phyloP scores from a whole-genome alignment of 176 grass and related monocot species.

The Musa acuminata region DNA sequence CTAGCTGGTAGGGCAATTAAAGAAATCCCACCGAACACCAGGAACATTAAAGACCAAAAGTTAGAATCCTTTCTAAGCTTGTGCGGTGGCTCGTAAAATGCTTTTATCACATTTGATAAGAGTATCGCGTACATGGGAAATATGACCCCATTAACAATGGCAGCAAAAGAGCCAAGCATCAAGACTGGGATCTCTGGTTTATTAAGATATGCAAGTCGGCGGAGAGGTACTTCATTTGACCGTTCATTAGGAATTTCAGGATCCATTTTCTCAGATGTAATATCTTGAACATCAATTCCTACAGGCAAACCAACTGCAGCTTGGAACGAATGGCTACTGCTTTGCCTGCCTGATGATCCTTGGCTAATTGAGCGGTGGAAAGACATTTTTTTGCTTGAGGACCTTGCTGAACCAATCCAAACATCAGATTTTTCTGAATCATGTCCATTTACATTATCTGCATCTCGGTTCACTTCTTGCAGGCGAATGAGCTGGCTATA shows the following conservation, averaged over 20 bases:
- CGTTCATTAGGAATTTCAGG: constrained; percentile 17
- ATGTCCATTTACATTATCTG: constrained; percentile 3
- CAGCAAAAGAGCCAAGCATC: constrained; percentile 61
- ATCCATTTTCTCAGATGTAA: constrained; percentile 29
- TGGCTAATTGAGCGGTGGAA: constrained; percentile 42
- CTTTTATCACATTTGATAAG: constrained; percentile 71
- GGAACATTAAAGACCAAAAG: constrained; percentile 89
- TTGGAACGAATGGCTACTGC: constrained; percentile 65
- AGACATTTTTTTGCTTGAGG: constrained; percentile 48
- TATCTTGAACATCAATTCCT: constrained; percentile 47
- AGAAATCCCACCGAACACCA: constrained; percentile 64
- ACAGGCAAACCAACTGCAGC: constrained; percentile 50
- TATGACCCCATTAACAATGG: constrained; percentile 60
- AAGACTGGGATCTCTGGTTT: constrained; percentile 71
- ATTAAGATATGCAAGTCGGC: constrained; percentile 72
- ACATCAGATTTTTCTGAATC: constrained; percentile 33
- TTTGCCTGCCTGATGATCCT: constrained; percentile 52
- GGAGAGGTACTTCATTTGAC: constrained; percentile 54
- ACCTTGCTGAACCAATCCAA: constrained; percentile 27
- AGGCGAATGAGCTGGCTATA: constrained; percentile 72
- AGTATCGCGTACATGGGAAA: constrained; percentile 71
- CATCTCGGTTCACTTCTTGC: constrained; percentile 52
- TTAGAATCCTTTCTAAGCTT: constrained; percentile 62
- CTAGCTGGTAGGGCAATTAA: constrained; percentile 58
- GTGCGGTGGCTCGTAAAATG: constrained; percentile 66